Base-by-base conservation (phyloP, 352 stramenopile genomes). In the Peronospora tabacina region DNA sequence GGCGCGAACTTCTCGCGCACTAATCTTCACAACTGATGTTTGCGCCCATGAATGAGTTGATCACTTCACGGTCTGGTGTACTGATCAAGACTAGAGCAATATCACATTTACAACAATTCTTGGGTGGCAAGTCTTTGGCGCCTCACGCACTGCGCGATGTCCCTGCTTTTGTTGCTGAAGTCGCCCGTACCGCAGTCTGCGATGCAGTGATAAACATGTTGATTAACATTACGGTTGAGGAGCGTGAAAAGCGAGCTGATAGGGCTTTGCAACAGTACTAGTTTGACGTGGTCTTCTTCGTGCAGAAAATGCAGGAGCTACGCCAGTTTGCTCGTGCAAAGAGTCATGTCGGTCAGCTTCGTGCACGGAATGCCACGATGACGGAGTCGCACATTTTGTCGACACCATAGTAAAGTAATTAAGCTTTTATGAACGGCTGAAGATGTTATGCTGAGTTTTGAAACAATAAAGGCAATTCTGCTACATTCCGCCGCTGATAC, bases 1-100 rank as follows among this genome's bases (percentile, higher is more conserved):
- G 26, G 75, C 72, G n/a, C 67, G 71, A 6, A 67, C 71, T 9
- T 63, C 59, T 10, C 58, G 67, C 7, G 72, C 49, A 0, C 45
- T 83, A 8, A 71, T 86, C 16, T 24, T 86, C n/a, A 66, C 71
- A 2, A 75, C 74, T 0, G 61, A 83, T 37, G 46, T 76, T n/a
- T 16, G 67, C 71, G 12, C 72, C 74, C 0, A 86, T 86, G 74
- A 86, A 80, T 49, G 73, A 87, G 52, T 61, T 85, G 20, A 55
- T 85, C 40, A 74, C 68, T 4, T 44, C 40, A 9, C 47, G 48
- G 15, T 75, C 61, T 13, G 74, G 74, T 17, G 66, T 71, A 17
- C 39, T 82, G 13, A 63, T 85, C 28, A 34, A 44, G 9, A 55
- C 61, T 2, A 48, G 46, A 26, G 34, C 32, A 9, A 55, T 49